These are phyloP conservation scores for Rostrohypoxylon terebratum DNA, from an alignment of 495 filamentous ascomycete species.

Conservation along the genomic window DNA sequence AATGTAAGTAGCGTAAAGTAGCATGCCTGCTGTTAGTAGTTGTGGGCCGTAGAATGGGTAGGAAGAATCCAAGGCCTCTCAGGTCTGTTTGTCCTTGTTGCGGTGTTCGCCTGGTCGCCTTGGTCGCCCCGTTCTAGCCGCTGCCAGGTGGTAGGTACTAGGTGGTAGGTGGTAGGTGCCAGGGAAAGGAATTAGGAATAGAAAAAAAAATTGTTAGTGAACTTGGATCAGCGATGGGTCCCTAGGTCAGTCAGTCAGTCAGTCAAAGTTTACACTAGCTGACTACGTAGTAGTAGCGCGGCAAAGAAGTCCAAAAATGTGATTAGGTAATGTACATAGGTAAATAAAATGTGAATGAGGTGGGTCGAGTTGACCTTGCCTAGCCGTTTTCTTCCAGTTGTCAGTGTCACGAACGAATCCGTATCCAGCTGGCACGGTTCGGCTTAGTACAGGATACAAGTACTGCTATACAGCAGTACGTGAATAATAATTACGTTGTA, in stretches of 20 bases:
- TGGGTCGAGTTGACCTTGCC: constrained; percentile 3
- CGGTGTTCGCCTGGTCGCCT: constrained; percentile 4
- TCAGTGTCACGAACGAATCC: background rate
- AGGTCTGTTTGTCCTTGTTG: background rate
- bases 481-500: background rate
- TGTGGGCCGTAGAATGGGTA: constrained; percentile 12
- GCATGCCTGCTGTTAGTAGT: no score
- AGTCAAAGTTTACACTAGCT: no score
- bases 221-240: background rate
- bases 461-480: no score
- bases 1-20: constrained; percentile 6
- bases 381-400: background rate
- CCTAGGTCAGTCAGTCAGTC: no score
- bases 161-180: background rate
- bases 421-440: background rate
- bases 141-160: background rate
- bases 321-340: constrained; percentile 21
- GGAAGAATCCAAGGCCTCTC: constrained; percentile 26
- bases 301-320: constrained; percentile 21
- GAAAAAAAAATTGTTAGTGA: constrained; percentile 32
- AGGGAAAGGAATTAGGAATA: background rate
- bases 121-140: background rate
- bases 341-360: background rate
- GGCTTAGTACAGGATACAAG: background rate
- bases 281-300: background rate